These are phyloP conservation scores for Exophiala bonariae DNA, from an alignment of 2,329 filamentous ascomycete species.

Conservation along the genomic window DNA sequence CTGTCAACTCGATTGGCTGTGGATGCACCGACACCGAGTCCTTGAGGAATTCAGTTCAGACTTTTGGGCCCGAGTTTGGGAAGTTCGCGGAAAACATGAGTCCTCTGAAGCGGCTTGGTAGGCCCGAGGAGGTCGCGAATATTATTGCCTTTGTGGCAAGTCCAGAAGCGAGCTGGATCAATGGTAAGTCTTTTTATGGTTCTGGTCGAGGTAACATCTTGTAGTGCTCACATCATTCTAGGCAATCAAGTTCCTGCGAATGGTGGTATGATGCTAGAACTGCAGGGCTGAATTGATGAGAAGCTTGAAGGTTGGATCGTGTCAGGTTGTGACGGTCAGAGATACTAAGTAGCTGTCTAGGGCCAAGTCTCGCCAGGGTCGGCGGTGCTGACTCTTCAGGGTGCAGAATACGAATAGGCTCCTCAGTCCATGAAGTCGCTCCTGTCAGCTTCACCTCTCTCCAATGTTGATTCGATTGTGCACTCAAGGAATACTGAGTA, in stretches of 20 bases:
- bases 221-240: too few relatives aligned
- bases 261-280: conserved; percentile 8
- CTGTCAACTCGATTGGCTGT: conserved; percentile 10
- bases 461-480: too few relatives aligned
- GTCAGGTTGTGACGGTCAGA: too few relatives aligned
- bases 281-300: not conserved
- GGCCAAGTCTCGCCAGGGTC: too few relatives aligned
- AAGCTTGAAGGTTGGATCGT: too few relatives aligned
- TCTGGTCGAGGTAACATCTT: too few relatives aligned
- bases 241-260: conserved; percentile 9
- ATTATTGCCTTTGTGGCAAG: conserved; percentile 10
- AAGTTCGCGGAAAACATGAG: conserved; percentile 2
- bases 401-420: too few relatives aligned
- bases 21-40: conserved; percentile 5
- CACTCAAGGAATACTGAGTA: too few relatives aligned
- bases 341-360: too few relatives aligned
- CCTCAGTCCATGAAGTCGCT: too few relatives aligned
- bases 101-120: conserved; percentile 2
- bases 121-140: conserved; percentile 7
- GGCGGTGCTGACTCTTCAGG: too few relatives aligned
- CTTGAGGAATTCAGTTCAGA: not conserved
- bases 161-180: conserved; percentile 12
- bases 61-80: not conserved
- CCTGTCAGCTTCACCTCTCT: too few relatives aligned
- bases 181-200: not conserved